A percentile compares a stretch with the other conserved stretches of the same genome.
Evolutionary conservation across 805 yeast species (phyloP).

Genomic region (Clavispora carvajalis): DNA sequence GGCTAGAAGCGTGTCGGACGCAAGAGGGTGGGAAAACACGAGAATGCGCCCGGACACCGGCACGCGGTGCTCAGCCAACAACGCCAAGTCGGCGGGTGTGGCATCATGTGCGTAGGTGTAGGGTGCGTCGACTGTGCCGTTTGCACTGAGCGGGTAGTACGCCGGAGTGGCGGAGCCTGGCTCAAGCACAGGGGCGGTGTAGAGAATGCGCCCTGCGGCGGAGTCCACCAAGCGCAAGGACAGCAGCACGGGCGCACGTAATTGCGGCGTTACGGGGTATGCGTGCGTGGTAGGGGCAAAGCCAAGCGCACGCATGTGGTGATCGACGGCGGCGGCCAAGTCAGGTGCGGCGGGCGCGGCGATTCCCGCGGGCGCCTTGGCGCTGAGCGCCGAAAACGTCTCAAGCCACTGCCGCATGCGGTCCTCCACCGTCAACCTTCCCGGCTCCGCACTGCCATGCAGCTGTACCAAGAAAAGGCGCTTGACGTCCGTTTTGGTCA

Average conservation of each 20-base stretch:
- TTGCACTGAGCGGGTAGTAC: slow-evolving; percentile 21
- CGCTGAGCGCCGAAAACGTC: slow-evolving; percentile 23
- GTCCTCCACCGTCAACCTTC: slow-evolving; percentile 20
- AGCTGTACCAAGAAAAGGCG: slow-evolving; percentile 45
- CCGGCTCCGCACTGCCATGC: slow-evolving; percentile 11
- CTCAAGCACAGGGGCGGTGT: slow-evolving; percentile 23
- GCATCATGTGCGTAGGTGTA: slow-evolving; percentile 32
- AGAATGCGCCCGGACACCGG: slow-evolving; percentile 22
- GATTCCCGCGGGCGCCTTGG: slow-evolving; percentile 16
- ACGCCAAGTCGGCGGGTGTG: slow-evolving; percentile 21
- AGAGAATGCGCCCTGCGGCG: slow-evolving; percentile 17
- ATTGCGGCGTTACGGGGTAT: slow-evolving; percentile 8
- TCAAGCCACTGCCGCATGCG: slow-evolving; percentile 23
- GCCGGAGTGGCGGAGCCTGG: slow-evolving; percentile 26
- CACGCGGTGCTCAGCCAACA: slow-evolving; percentile 16
- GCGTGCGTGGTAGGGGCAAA: slow-evolving; percentile 16
- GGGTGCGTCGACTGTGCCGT: slow-evolving; percentile 20
- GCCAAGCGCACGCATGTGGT: slow-evolving; percentile 24
- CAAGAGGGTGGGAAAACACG: slow-evolving; percentile 17
- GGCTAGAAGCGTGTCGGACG: slow-evolving; percentile 4
- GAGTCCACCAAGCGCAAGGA: slow-evolving; percentile 20
- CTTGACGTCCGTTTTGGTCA: slow-evolving; percentile 67
- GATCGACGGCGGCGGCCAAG: slow-evolving; percentile 21
- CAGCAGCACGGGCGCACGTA: slow-evolving; percentile 23
- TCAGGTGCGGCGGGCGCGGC: slow-evolving; percentile 22